phyloP scores from a whole-genome alignment of 257 asterid species.

The Solanum appendiculatum region DNA sequence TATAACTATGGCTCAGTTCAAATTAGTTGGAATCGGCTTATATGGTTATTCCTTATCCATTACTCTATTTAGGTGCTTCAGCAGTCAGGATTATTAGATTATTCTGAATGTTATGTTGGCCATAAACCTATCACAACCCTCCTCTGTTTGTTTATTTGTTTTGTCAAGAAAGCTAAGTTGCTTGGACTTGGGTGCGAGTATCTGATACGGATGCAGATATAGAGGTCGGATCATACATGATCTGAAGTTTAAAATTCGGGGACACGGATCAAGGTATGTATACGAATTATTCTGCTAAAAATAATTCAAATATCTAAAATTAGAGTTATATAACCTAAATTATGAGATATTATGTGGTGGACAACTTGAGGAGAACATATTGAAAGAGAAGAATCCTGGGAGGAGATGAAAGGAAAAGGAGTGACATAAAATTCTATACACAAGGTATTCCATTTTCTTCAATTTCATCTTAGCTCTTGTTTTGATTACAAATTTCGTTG shows the following conservation, averaged over 20 bases:
- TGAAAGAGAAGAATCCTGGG: too few species aligned
- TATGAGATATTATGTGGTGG: neutral
- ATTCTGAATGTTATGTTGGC: neutral
- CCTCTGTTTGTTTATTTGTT: neutral
- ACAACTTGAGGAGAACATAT: neutral
- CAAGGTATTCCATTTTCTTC: neutral
- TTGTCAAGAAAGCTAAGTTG: neutral
- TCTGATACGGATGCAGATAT: neutral
- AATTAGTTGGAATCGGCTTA: neutral
- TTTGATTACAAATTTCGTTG: neutral
- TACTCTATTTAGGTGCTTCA: neutral
- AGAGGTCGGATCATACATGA: neutral
- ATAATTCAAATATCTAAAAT: neutral
- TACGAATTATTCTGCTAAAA: neutral
- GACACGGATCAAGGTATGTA: neutral
- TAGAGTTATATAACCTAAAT: neutral
- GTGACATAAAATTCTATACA: neutral
- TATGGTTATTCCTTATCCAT: neutral
- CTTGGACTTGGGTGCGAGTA: neutral
- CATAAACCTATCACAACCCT: neutral
- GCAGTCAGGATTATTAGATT: neutral
- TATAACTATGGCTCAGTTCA: neutral
- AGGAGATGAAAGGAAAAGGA: neutral
- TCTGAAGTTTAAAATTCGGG: neutral
- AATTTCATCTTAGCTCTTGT: neutral